These are phyloP conservation scores for Pseudocercospora fijiensis DNA, from an alignment of 2,329 filamentous ascomycete species.

Conservation along the genomic window DNA sequence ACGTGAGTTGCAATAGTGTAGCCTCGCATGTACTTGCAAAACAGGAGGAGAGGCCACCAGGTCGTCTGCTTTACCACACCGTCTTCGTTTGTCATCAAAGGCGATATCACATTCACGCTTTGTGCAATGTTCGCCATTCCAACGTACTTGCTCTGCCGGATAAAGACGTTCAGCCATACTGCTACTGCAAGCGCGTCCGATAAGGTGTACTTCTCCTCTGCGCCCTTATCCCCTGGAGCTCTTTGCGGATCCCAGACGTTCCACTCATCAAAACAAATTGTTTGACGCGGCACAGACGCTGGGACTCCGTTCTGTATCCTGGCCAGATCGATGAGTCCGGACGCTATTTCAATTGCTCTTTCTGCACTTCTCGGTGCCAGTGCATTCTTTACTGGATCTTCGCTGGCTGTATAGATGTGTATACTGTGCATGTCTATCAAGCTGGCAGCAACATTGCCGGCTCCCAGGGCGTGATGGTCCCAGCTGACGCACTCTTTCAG, in stretches of 20 bases:
- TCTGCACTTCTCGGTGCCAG: constrained; percentile 68
- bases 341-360: constrained; percentile 69
- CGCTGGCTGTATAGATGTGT: constrained; percentile 70
- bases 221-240: constrained; percentile 68
- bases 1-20: constrained; percentile 67
- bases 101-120: constrained; percentile 74
- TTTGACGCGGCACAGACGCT: constrained; percentile 59
- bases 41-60: constrained; percentile 72
- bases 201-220: constrained; percentile 71
- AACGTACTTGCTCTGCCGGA: constrained; percentile 67
- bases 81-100: constrained; percentile 66
- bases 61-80: constrained; percentile 70
- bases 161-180: constrained; percentile 73
- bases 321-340: constrained; percentile 69
- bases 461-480: constrained; percentile 51
- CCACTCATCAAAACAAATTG: constrained; percentile 83
- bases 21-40: constrained; percentile 71
- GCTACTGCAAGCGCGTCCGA: constrained; percentile 74
- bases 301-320: constrained; percentile 66
- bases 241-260: constrained; percentile 76
- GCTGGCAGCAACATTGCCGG: constrained; percentile 45
- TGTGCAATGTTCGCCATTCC: constrained; percentile 78
- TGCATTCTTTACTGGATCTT: constrained; percentile 53
- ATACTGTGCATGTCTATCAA: constrained; percentile 80
- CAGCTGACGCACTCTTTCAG: constrained; percentile 65